Percentiles rank a stretch among this genome's conserved stretches.
Evolutionary conservation across 2,329 filamentous ascomycete species (phyloP).

Genomic region (Penicillium sclerotigenum): DNA sequence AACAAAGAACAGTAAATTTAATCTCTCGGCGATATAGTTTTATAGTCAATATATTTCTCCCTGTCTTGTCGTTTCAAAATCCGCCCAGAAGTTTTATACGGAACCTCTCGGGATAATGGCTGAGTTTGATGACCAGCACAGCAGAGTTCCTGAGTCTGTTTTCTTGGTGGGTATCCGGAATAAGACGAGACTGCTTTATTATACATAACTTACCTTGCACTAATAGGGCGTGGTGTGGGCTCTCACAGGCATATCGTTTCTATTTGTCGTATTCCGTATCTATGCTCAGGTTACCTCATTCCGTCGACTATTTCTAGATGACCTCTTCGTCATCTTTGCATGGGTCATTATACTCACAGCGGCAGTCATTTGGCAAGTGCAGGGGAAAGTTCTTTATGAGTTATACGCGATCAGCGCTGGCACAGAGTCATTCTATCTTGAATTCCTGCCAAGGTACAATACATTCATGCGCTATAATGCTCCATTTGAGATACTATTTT

Average conservation of each 20-base stretch:
- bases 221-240: constrained; percentile 12
- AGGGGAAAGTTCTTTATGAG: constrained; percentile 11
- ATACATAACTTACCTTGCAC: neutral
- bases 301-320: constrained; percentile 16
- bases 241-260: constrained; percentile 10
- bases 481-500: constrained; percentile 17
- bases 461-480: constrained; percentile 13
- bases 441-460: constrained; percentile 6
- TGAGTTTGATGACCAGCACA: neutral
- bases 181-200: neutral
- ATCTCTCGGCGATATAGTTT: neutral
- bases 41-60: neutral
- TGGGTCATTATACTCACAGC: constrained; percentile 18
- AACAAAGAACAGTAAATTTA: neutral
- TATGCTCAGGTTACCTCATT: constrained; percentile 10
- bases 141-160: neutral
- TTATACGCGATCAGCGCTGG: constrained; percentile 10
- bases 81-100: no score
- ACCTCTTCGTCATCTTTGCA: constrained; percentile 12
- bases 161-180: constrained; percentile 2
- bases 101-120: neutral
- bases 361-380: constrained; percentile 16
- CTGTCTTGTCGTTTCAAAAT: neutral
- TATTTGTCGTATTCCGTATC: constrained; percentile 12
- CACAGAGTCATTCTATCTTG: neutral